Evolutionary conservation across 2,329 filamentous ascomycete genomes (phyloP), one percentile per base, ranked within the genome.

Genomic region (Trematosphaeria pertusa): DNA sequence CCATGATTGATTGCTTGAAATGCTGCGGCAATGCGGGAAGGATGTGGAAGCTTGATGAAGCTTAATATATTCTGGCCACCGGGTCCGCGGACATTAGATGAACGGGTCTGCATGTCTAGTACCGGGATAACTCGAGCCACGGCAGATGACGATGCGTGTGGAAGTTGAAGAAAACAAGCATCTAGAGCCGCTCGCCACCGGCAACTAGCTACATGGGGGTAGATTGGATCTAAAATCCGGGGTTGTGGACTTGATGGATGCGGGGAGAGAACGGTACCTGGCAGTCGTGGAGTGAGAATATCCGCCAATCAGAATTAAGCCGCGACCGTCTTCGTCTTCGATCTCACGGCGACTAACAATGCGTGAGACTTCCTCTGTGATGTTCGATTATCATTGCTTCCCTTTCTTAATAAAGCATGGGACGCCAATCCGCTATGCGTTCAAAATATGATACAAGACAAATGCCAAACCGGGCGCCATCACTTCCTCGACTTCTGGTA

Each of bases 401-500:
- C n/a, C n/a, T n/a, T n/a, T n/a, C n/a, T n/a, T n/a, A n/a, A n/a
- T n/a, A n/a, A n/a, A n/a, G n/a, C n/a, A n/a, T n/a, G n/a, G n/a
- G n/a, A n/a, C n/a, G n/a, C n/a, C n/a, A n/a, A n/a, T n/a, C n/a
- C n/a, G n/a, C n/a, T n/a, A n/a, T n/a, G n/a, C n/a, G n/a, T n/a
- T n/a, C n/a, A n/a, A n/a, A n/a, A n/a, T n/a, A n/a, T n/a, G n/a
- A n/a, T n/a, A n/a, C n/a, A n/a, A n/a, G n/a, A n/a, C n/a, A n/a
- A n/a, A n/a, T n/a, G n/a, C n/a, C n/a, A n/a, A n/a, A n/a, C n/a
- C n/a, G n/a, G n/a, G n/a, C n/a, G n/a, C n/a, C n/a, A n/a, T n/a
- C n/a, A 69, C 48, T 70, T 66, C 57, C 62, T 66, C 19, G 47
- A 48, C 52, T 69, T 71, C 43, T 73, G 67, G 54, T 71, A 71